A percentile compares a stretch with the other conserved stretches of the same genome.
Evolutionary conservation across 2,329 filamentous ascomycete species (phyloP).

Genomic region (Fusarium succisae): DNA sequence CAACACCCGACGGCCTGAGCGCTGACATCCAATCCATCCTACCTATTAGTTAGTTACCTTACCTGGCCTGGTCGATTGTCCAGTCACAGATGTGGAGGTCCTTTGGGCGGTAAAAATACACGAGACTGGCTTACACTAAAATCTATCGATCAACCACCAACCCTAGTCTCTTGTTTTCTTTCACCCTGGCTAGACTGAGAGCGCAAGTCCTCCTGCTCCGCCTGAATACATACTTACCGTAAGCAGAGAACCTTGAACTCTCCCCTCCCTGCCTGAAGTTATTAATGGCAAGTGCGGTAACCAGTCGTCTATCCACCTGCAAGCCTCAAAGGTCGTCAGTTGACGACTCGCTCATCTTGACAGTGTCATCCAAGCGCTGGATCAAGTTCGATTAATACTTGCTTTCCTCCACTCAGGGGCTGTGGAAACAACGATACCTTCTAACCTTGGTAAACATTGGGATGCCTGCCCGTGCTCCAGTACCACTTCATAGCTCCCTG

Average conservation of each 20-base stretch:
- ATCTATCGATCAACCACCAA: background rate
- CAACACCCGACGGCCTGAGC: constrained; percentile 21
- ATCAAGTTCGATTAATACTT: constrained; percentile 1
- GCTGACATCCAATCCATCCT: background rate
- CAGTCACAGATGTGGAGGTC: background rate
- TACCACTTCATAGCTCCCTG: constrained; percentile 6
- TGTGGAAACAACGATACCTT: constrained; percentile 12
- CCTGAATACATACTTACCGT: background rate
- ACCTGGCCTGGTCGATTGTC: background rate
- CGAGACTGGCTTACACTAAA: background rate
- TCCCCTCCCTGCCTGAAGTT: background rate
- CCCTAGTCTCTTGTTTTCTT: background rate
- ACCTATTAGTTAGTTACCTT: background rate
- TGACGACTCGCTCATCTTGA: constrained; percentile 1
- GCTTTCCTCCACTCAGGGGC: constrained; percentile 29
- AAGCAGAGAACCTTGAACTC: background rate
- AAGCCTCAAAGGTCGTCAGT: constrained; percentile 6
- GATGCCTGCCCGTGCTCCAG: constrained; percentile 2
- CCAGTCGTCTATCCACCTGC: background rate
- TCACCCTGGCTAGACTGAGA: background rate
- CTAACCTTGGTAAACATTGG: constrained; percentile 12
- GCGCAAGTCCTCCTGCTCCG: constrained; percentile 3
- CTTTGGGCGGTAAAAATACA: background rate
- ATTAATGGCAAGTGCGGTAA: constrained; percentile 6
- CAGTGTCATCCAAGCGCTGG: constrained; percentile 14